Conservation (phyloP, 257 asterid species). For the Jasminum sambac region DNA sequence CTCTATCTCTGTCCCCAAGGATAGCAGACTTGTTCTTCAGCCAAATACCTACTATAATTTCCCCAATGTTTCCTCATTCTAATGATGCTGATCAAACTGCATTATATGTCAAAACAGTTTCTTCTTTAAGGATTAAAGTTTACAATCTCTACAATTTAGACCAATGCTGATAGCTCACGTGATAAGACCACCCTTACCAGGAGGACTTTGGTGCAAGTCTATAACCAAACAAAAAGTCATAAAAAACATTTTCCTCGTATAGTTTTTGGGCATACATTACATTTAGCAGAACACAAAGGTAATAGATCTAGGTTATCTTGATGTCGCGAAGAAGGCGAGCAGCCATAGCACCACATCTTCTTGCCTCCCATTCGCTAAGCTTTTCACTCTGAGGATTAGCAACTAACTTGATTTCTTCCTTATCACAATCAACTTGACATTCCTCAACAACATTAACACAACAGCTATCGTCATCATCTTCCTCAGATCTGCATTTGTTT, state of each 20-base stretch:
- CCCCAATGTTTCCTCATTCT: slow-evolving; percentile 24
- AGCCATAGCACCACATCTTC: slow-evolving; percentile 93
- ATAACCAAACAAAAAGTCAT: too few species aligned
- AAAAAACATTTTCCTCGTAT: background rate
- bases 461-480: slow-evolving; percentile 30
- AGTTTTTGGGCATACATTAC: background rate
- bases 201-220: too few species aligned
- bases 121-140: too few species aligned
- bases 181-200: too few species aligned
- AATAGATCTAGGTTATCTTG: slow-evolving; percentile 49
- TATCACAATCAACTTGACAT: slow-evolving; percentile 21
- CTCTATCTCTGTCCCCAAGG: slow-evolving; percentile 26
- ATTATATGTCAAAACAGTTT: background rate
- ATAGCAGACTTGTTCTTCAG: slow-evolving; percentile 33
- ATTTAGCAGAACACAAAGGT: background rate
- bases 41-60: slow-evolving; percentile 26
- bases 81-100: background rate
- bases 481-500: slow-evolving; percentile 42
- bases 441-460: slow-evolving; percentile 30
- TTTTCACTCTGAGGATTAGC: slow-evolving; percentile 32
- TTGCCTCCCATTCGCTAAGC: slow-evolving; percentile 82
- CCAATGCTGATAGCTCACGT: too few species aligned
- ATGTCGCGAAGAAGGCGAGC: slow-evolving; percentile 90
- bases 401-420: slow-evolving; percentile 24
- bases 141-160: too few species aligned